phyloP scores from a whole-genome alignment of 257 asterid genomes.

The Solanum bulbocastanum region DNA sequence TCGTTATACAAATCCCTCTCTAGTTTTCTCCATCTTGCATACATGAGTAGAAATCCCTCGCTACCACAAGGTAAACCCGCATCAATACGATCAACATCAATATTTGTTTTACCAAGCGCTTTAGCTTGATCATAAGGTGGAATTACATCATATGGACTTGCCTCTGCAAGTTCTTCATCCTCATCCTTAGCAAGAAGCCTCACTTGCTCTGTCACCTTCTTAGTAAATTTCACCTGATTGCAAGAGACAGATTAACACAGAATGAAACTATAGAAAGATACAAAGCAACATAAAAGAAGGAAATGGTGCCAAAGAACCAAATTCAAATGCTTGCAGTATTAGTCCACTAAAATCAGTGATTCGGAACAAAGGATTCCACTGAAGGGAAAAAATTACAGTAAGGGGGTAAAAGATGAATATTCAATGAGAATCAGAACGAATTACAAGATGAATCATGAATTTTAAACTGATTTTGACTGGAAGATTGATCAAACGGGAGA shows the following conservation, averaged over 20 bases:
- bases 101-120: conserved; percentile 97
- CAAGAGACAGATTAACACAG: not conserved
- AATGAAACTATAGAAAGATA: not conserved
- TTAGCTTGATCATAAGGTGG: conserved; percentile 98
- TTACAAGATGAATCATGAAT: not conserved
- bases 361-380: not conserved
- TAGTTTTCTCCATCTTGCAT: conserved; percentile 97
- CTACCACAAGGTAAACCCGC: conserved; percentile 99
- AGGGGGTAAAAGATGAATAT: not conserved
- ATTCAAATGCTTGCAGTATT: not conserved
- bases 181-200: conserved; percentile 79
- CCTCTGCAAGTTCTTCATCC: conserved; percentile 70
- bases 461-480: not conserved
- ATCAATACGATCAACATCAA: conserved; percentile 90
- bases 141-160: conserved; percentile 58
- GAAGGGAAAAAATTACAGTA: not conserved
- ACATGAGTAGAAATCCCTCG: conserved; percentile 98
- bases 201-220: conserved; percentile 95
- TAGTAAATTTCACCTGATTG: conserved; percentile 64
- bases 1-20: conserved; percentile 86
- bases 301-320: not conserved
- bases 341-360: not conserved
- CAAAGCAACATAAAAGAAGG: not conserved
- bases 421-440: not conserved
- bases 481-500: not conserved